Percentiles rank a stretch among this genome's conserved stretches.
Conservation (phyloP, 2,329 filamentous ascomycete species). For the Clonostachys rhizophaga region DNA sequence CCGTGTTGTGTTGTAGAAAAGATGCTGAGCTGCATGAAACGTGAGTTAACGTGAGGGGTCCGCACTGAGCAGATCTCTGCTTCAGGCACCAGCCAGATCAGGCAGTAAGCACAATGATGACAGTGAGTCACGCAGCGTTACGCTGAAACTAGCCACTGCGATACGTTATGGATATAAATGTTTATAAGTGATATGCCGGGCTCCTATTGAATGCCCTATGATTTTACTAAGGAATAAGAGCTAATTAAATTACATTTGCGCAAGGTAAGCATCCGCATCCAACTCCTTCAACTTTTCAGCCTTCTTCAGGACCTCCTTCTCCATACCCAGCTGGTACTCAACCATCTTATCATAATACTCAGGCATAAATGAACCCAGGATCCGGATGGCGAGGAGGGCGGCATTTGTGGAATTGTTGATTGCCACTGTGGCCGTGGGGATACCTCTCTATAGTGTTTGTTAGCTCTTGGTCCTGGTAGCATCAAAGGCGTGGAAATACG, state of each 20-base stretch:
- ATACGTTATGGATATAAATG: too few relatives aligned
- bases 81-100: too few relatives aligned
- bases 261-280: conserved; percentile 52
- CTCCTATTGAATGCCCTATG: too few relatives aligned
- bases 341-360: conserved; percentile 53
- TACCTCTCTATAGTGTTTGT: conserved; percentile 41
- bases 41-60: too few relatives aligned
- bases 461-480: conserved; percentile 19
- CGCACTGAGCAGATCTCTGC: too few relatives aligned
- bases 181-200: too few relatives aligned
- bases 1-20: too few relatives aligned
- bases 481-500: conserved; percentile 17
- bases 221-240: neutral
- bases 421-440: conserved; percentile 70
- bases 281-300: conserved; percentile 49
- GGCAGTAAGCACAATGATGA: too few relatives aligned
- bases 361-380: conserved; percentile 54
- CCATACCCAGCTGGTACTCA: conserved; percentile 58
- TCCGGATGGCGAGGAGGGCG: conserved; percentile 64
- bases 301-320: conserved; percentile 60
- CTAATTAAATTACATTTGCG: conserved; percentile 21
- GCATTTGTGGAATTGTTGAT: conserved; percentile 81
- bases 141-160: too few relatives aligned
- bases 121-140: too few relatives aligned
- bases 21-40: too few relatives aligned